Evolutionary conservation across 139 green algal species (phyloP), one percentile per base, ranked within the genome.

Genomic region (Tetradesmus obliquus): DNA sequence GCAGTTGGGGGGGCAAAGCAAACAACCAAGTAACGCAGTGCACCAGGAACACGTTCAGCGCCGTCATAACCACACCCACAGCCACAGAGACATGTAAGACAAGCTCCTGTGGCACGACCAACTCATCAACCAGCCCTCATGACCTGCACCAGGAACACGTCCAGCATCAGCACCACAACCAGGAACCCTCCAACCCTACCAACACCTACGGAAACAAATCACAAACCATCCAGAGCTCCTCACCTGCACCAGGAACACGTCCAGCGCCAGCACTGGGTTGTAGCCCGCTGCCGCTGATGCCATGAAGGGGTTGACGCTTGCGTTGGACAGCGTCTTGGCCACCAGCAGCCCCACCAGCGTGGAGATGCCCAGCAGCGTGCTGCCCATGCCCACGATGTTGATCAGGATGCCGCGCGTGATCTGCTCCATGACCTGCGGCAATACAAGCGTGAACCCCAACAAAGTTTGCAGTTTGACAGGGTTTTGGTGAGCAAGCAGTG

Each of bases 181-280:
- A 45, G 32, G 32, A 45, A 45, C 32, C 32, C 32, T 17, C 69
- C 17, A 13, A 55, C n/a, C 22, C 79, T 85, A 20, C 79, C 79
- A 32, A 10, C 17, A 71, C 32, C n/a, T 13, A 80, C 17, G 17
- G 17, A 17, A 79, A 79, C 66, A 81, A 9, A 81, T 32, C 20
- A 53, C 72, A 81, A 81, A 22, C 72, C 20, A 9, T 24, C 9
- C 22, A 53, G 22, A 55, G 71, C 66, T 72, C 24, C 90, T 97
- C 97, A 76, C 66, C 96, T 99, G 98, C 54, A 99, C 97, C 83
- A 99, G 95, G 95, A 99, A 99, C 2, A 99, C 98, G 93, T 99
- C 98, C 86, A 99, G 95, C 3, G 98, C 98, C 58, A 99, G 94
- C 89, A 99, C 98, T 3, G 98, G 98, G 94, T 98, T 99, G 94